Base-by-base conservation (phyloP, 305 asterid species). In the Euphrasia arctica region DNA sequence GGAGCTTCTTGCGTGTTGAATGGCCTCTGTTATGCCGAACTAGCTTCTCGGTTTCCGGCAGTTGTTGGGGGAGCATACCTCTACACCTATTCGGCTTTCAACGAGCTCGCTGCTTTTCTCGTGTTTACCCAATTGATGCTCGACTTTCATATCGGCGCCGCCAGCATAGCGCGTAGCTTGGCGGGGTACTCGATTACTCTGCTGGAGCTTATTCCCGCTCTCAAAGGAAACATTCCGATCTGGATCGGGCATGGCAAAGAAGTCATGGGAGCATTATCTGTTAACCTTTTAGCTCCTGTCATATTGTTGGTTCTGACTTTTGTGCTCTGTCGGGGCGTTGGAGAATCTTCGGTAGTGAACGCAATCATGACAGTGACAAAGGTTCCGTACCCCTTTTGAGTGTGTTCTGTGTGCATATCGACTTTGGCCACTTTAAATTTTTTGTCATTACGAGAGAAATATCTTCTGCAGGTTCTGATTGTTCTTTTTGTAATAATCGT, bases 41-140 rank as follows among this genome's bases (percentile, higher is more conserved):
- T 84, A 34, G 91, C 97, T 62, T 85, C 98, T 57, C 92, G 95
- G 12, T 86, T 93, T 68, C 99, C 99, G 0, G 97, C 99, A 29
- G 96, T 93, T 77, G 97, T 93, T 73, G 99, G 99, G 14, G 99
- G 99, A 74, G 99, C 99, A 8, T 93, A 93, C 71, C 69, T 90
- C 28, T 93, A 93, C 67, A 59, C 99, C 1, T 93, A 93, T 79
- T 76, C 99, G 39, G 97, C 99, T 79, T 93, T 93, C 84, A 88
- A 93, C 15, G 99, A 93, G 85, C 95, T 93, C 60, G 84, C 87
- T 25, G 99, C 97, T 54, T 93, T 90, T 81, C 83, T 93, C 27
- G 99, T 93, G 72, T 93, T 93, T 75, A 57, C 89, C 64, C 98
- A 92, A 72, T 78, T 92, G 82, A 92, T 92, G 97, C 82, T 92